Base-by-base conservation (phyloP, 495 filamentous ascomycete genomes). In the Annulohypoxylon stygium region DNA sequence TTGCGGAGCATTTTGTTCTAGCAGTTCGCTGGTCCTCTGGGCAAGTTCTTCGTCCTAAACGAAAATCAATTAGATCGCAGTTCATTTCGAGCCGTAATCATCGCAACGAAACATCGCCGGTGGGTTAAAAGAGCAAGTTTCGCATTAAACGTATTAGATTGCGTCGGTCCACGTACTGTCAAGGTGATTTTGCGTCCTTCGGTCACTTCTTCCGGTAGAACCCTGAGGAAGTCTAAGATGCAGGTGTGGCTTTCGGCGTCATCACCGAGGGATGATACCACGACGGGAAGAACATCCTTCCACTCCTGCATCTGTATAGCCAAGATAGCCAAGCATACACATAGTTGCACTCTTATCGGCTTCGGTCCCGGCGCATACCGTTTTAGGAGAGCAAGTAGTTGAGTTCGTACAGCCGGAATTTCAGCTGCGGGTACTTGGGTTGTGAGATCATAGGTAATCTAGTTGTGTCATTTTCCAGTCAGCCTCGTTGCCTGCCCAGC, bases 121-220 rank as follows among this genome's bases (percentile, higher is more conserved):
- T 70, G 45, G 78, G 76, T 61, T 61, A 76, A 81, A 71, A 66
- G 77, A 80, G 84, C 77, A 84, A 82, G 80, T 79, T 78, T 81
- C 82, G 78, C 82, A 83, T 77, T 78, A 80, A 54, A 63, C 82
- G 78, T 83, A 83, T 77, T 77, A 80, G 55, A 63, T 55, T 73
- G 36, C 48, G 77, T 88, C 86, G 86, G 84, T 86, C 88, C 84
- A 94, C 94, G 85, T 95, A 97, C 95, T 86, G 92, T 93, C 82
- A 99, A 87, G 87, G 93, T 97, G 88, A 98, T 97, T 85, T 97
- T 98, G 82, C 96, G 93, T 82, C 97, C 96, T 86, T 98, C 96
- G 57, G 93, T 98, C 80, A 99, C 97, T 88, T 99, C 96, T 86
- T 99, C 96, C 18, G 96, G 96, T 53, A 99, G 89, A 76, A 99